Percentiles rank a stretch among this genome's conserved stretches.
Evolutionary conservation across 345 rosid genomes (phyloP).

Genomic region (Euphorbia pulcherrima): DNA sequence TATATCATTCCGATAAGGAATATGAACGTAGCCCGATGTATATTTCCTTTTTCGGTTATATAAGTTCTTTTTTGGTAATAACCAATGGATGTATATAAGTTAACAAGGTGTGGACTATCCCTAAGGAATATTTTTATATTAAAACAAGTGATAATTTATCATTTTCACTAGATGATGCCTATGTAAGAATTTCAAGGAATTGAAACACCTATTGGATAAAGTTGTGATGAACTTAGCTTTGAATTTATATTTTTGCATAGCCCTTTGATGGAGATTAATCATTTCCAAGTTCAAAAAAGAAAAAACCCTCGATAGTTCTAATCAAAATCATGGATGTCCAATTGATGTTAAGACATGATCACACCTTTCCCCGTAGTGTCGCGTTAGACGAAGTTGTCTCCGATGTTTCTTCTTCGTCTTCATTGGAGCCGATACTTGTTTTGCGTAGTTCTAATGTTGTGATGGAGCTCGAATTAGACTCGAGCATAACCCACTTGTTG

Average conservation of each 20-base stretch:
- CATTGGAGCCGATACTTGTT: constrained; percentile 12
- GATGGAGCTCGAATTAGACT: constrained; percentile 26
- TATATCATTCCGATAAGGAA: too few species aligned
- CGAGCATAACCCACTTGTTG: constrained; percentile 32
- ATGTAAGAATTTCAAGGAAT: constrained; percentile 15
- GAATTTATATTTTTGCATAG: too few species aligned
- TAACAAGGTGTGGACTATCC: not conserved
- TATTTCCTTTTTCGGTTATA: too few species aligned
- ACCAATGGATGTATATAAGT: not conserved
- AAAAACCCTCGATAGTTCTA: not conserved
- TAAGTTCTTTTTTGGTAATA: too few species aligned
- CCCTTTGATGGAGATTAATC: constrained; percentile 12
- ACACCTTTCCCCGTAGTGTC: constrained; percentile 10
- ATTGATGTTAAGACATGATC: constrained; percentile 12
- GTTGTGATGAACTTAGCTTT: not conserved
- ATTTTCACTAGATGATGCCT: constrained; percentile 11
- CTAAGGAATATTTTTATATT: not conserved
- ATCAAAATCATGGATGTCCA: not conserved
- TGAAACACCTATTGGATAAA: constrained; percentile 16
- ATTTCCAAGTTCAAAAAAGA: constrained; percentile 14
- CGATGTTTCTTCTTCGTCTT: constrained; percentile 22
- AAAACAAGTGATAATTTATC: too few species aligned
- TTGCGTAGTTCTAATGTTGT: constrained; percentile 12
- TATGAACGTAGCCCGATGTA: too few species aligned
- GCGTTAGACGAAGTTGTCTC: constrained; percentile 20